Evolutionary conservation across 139 green algal species (phyloP).

Genomic region (Yamagishiella unicocca): DNA sequence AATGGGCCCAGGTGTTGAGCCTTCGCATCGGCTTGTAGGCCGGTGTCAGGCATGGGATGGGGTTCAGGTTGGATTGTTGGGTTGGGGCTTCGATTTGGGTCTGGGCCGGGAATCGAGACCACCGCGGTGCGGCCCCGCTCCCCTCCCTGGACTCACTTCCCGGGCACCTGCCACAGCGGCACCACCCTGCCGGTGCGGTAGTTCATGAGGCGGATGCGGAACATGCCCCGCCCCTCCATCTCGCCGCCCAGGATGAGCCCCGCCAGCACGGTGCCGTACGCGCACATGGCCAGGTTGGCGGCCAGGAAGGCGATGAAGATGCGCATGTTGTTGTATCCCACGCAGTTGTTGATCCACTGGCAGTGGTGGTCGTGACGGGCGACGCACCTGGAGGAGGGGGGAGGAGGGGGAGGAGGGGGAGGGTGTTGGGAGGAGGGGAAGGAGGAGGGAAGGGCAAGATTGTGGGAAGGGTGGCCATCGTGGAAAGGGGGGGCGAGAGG

Average conservation of each 20-base stretch:
- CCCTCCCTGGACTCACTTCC: neutral
- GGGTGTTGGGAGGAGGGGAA: neutral
- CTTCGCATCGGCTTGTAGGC: too few species aligned
- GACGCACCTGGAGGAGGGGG: slow-evolving; percentile 67
- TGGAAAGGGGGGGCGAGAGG: neutral
- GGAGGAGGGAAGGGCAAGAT: neutral
- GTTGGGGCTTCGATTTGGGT: neutral
- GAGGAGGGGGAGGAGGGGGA: neutral
- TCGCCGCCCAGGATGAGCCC: slow-evolving; percentile 44
- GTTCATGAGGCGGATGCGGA: slow-evolving; percentile 22
- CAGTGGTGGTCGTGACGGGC: slow-evolving; percentile 85
- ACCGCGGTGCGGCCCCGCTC: neutral
- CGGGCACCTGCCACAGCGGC: slow-evolving; percentile 1
- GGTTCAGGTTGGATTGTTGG: neutral
- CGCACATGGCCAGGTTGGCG: slow-evolving; percentile 51
- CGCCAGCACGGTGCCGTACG: slow-evolving; percentile 30
- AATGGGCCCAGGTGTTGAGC: too few species aligned
- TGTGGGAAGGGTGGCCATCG: neutral
- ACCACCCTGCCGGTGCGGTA: slow-evolving; percentile 9
- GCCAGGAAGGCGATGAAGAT: slow-evolving; percentile 68
- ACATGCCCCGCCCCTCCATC: slow-evolving; percentile 31
- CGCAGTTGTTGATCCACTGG: slow-evolving; percentile 85
- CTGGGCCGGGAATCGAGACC: neutral
- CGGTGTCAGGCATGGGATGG: too few species aligned
- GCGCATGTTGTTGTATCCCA: slow-evolving; percentile 75